Evolutionary conservation across 2,329 filamentous ascomycete species (phyloP).

Genomic region (Botrytis hyacinthi): DNA sequence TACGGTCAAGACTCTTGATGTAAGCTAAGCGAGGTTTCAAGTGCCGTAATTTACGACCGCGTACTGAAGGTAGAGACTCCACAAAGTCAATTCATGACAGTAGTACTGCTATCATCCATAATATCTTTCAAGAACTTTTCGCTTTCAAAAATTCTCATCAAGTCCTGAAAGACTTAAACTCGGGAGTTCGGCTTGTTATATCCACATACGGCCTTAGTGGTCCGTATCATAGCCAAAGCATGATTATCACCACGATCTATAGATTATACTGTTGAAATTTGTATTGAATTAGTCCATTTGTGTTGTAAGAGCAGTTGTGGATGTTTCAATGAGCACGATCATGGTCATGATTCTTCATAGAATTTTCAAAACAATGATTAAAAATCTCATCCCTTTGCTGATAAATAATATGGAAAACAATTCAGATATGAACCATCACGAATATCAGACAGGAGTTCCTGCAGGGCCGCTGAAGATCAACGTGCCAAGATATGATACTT

Average conservation of each 20-base stretch:
- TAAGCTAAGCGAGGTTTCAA: neutral
- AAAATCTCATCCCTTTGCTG: too few species aligned
- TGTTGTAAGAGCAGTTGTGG: too few species aligned
- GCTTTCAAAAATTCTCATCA: neutral
- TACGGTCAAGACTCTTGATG: neutral
- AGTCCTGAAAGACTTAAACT: rapidly evolving
- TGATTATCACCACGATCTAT: neutral
- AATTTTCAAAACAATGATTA: too few species aligned
- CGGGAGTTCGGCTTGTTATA: rapidly evolving
- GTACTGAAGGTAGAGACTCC: neutral
- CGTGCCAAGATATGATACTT: too few species aligned
- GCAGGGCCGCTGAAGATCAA: too few species aligned
- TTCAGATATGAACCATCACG: too few species aligned
- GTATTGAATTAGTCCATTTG: too few species aligned
- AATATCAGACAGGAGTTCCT: too few species aligned
- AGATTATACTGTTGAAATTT: neutral
- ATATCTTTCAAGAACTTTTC: neutral
- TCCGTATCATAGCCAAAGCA: neutral
- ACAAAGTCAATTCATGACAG: neutral
- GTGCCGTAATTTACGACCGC: neutral
- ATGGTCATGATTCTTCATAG: too few species aligned
- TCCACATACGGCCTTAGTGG: neutral
- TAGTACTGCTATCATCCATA: neutral
- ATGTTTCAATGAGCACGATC: too few species aligned
- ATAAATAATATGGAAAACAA: too few species aligned